phyloP scores from a whole-genome alignment of 148 eudicot species.

The Chenopodium formosanum region DNA sequence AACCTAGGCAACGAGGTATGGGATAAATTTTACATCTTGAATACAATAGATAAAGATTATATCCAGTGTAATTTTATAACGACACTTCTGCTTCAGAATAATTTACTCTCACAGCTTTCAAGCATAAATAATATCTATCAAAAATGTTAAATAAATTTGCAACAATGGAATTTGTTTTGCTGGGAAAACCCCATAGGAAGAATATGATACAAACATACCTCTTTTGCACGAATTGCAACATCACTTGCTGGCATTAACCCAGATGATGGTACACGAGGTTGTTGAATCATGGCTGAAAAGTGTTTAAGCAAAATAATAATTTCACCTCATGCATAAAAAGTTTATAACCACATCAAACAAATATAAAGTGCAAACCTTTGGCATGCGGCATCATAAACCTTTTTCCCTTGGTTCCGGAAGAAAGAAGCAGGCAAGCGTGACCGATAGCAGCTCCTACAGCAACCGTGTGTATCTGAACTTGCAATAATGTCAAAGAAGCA shows the following conservation, averaged over 20 bases:
- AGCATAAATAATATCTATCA: neutral
- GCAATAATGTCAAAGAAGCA: conserved; percentile 8
- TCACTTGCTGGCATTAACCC: conserved; percentile 86
- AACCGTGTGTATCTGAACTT: conserved; percentile 72
- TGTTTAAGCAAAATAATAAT: neutral
- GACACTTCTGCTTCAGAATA: neutral
- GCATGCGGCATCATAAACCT: conserved; percentile 85
- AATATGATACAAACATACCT: conserved; percentile 41
- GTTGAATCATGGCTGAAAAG: conserved; percentile 69
- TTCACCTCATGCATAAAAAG: conserved; percentile 4
- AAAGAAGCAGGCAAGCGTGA: conserved; percentile 88
- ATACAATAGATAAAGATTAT: neutral
- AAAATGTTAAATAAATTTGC: too few species aligned
- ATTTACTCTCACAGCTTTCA: neutral
- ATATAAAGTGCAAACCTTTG: conserved; percentile 39
- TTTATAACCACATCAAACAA: conserved; percentile 2
- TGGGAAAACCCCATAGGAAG: neutral
- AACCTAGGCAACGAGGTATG: neutral
- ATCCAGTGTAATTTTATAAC: neutral
- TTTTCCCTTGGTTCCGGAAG: conserved; percentile 91
- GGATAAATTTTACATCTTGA: neutral
- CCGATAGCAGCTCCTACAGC: conserved; percentile 79
- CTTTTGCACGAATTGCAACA: conserved; percentile 70
- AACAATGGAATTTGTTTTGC: neutral
- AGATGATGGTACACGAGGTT: conserved; percentile 70